Evolutionary conservation across 2,329 filamentous ascomycete species (phyloP), one percentile per base, ranked within the genome.

Genomic region (Monosporascus cannonballus): DNA sequence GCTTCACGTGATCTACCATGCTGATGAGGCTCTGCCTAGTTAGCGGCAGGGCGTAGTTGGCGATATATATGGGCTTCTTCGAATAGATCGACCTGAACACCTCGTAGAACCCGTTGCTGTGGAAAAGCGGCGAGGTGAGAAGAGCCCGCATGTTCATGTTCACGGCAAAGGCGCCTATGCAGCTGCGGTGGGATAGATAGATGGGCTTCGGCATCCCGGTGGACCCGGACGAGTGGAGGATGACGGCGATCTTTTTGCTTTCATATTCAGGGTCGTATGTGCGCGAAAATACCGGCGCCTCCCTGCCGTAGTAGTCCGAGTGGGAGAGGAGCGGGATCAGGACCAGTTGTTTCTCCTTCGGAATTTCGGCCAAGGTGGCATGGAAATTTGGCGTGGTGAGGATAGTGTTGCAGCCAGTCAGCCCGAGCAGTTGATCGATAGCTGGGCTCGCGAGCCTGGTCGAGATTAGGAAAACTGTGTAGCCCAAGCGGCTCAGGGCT

Each of bases 121-220:
- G 78, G 54, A 75, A 81, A 1, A 81, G 64, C 2, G 79, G 77
- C 46, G 77, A 64, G 4, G 76, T 74, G 52, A 76, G 67, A 60
- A 78, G 74, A 1, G 71, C 69, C 25, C 67, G 58, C 63, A 74
- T 66, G 3, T 69, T 70, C 58, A 76, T 73, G 24, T 72, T 73
- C 11, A 69, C 70, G 0, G 68, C 64, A 52, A 76, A 77, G 51
- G 74, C 77, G 15, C 66, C 69, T 50, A 80, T 65, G 27, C 71
- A 75, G 25, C 70, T 70, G 5, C 65, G 60, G 49, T 83, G 78
- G 4, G 74, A 78, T 41, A 77, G 73, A 56, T 72, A 77, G 50
- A 83, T 81, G 0, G 78, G 78, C 53, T 82, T 81, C 0, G 79
- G 78, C 11, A 81, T 69, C 0, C 79, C 78, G 1, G 80, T 82